A percentile compares a stretch with the other conserved stretches of the same genome.
Evolutionary conservation across 2,329 filamentous ascomycete genomes (phyloP).

Genomic region (Sclerotinia nivalis): DNA sequence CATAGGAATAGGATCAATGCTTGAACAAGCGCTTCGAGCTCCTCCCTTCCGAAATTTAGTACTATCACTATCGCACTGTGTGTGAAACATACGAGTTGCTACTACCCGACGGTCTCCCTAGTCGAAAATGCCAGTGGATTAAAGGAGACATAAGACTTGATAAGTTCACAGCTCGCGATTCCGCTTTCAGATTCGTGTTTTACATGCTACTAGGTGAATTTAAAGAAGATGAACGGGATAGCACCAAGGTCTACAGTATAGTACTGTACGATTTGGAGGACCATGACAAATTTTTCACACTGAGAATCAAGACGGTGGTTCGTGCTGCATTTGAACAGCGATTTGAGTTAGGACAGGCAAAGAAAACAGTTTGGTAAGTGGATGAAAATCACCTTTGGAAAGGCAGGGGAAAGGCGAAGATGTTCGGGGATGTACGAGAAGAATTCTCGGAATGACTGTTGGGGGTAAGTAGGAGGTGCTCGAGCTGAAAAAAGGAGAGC

Average conservation of each 20-base stretch:
- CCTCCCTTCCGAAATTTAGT: no score
- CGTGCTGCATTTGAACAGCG: background rate
- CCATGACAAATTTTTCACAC: background rate
- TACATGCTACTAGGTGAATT: background rate
- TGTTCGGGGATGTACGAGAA: slow-evolving; percentile 64
- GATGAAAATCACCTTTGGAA: background rate
- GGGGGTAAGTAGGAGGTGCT: slow-evolving; percentile 75
- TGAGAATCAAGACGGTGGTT: background rate
- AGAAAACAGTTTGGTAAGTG: background rate
- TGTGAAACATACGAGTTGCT: background rate
- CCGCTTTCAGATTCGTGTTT: slow-evolving; percentile 1
- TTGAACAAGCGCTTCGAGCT: no score
- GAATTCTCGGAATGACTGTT: slow-evolving; percentile 64
- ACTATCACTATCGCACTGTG: no score
- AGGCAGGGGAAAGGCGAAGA: background rate
- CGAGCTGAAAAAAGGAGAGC: slow-evolving; percentile 57
- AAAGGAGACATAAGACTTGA: background rate
- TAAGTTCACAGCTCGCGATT: background rate
- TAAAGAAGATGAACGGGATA: no score
- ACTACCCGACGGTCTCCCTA: background rate
- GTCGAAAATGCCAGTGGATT: no score
- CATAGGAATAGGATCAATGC: no score
- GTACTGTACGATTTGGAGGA: background rate
- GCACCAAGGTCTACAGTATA: no score
- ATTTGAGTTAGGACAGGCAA: background rate